Conservation (phyloP, 2,329 filamentous ascomycete genomes). For the Ceratocystis papillata region DNA sequence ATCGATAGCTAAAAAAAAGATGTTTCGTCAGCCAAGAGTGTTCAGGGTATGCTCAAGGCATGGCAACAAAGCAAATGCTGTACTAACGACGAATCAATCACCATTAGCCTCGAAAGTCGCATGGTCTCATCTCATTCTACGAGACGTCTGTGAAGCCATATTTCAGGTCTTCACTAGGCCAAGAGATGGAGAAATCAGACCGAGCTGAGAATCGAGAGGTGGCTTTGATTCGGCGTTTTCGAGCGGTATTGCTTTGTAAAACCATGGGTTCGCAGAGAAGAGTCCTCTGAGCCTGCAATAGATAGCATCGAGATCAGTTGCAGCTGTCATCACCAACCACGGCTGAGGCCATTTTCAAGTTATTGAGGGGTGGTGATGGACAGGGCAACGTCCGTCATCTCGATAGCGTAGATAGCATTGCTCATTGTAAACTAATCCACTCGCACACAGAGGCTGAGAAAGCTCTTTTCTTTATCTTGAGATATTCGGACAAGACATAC, state of each 20-base stretch:
- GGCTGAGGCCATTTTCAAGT: constrained; percentile 9
- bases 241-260: constrained; percentile 18
- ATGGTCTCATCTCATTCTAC: neutral
- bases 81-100: constrained; percentile 22
- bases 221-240: constrained; percentile 17
- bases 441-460: constrained; percentile 41
- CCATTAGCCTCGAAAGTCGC: constrained; percentile 26
- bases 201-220: constrained; percentile 8
- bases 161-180: constrained; percentile 15
- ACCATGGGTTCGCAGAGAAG: constrained; percentile 24
- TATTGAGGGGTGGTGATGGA: neutral
- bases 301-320: constrained; percentile 2
- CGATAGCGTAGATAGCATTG: neutral
- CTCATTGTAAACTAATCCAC: constrained; percentile 33
- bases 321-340: neutral
- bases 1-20: constrained; percentile 54
- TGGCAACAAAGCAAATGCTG: constrained; percentile 28
- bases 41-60: constrained; percentile 48
- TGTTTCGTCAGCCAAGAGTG: constrained; percentile 26
- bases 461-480: constrained; percentile 24
- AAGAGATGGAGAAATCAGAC: neutral
- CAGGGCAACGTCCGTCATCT: neutral
- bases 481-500: constrained; percentile 23
- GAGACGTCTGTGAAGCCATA: constrained; percentile 8
- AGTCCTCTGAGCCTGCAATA: constrained; percentile 8